Percentiles rank a stretch among this genome's conserved stretches.
These are phyloP conservation scores for Rhinocladiella mackenziei DNA, from an alignment of 2,329 filamentous ascomycete genomes.

Conservation along the genomic window DNA sequence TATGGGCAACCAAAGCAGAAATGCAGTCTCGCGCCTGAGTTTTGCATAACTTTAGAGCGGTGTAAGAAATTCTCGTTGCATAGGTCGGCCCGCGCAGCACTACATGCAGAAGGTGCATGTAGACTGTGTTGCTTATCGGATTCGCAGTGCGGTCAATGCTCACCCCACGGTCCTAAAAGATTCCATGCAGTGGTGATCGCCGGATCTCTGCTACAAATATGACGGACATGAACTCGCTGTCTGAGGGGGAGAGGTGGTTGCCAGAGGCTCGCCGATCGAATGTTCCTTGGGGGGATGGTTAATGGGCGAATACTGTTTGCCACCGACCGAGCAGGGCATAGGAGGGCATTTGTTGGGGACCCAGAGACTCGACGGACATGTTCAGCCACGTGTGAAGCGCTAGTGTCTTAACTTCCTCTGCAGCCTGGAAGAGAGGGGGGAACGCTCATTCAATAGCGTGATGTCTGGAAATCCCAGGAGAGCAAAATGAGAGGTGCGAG, in stretches of 20 bases:
- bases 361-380: too few relatives aligned
- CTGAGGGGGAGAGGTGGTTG: neutral
- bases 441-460: too few relatives aligned
- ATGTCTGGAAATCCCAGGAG: too few relatives aligned
- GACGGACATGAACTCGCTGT: neutral
- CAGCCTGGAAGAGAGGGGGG: too few relatives aligned
- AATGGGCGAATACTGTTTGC: too few relatives aligned
- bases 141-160: constrained; percentile 1
- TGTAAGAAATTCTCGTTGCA: constrained; percentile 5
- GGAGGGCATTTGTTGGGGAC: too few relatives aligned
- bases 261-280: neutral
- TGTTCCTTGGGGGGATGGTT: too few relatives aligned
- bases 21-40: neutral
- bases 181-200: constrained; percentile 3
- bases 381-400: too few relatives aligned
- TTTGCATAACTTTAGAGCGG: constrained; percentile 11
- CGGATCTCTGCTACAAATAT: neutral
- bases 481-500: too few relatives aligned
- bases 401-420: too few relatives aligned
- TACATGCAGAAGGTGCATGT: constrained; percentile 8
- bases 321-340: too few relatives aligned
- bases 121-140: neutral
- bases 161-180: neutral
- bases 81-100: constrained; percentile 5
- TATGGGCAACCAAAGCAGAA: neutral